These are phyloP conservation scores for Cladosporium austrohemisphaericum DNA, from an alignment of 2,329 filamentous ascomycete species.

Conservation along the genomic window DNA sequence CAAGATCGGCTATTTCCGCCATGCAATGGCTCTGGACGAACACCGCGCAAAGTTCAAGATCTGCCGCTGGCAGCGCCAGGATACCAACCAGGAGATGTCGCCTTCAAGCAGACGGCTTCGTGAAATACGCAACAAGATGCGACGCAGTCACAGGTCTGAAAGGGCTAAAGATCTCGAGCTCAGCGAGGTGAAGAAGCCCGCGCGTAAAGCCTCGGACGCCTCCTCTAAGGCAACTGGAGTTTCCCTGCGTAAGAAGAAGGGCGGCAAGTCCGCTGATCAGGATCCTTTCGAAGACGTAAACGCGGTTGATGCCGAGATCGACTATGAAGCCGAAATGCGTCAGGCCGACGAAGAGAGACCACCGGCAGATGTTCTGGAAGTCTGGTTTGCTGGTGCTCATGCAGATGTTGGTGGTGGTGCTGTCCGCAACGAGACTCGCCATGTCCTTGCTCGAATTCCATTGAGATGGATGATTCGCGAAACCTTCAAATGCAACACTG, in stretches of 20 bases:
- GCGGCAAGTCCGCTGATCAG: too few species aligned
- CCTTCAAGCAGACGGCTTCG: constrained; percentile 2
- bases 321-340: constrained; percentile 17
- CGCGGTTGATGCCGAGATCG: background rate
- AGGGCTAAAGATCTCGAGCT: constrained; percentile 14
- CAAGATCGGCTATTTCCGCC: constrained; percentile 49
- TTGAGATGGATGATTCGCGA: constrained; percentile 49
- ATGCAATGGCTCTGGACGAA: constrained; percentile 69
- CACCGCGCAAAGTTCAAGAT: constrained; percentile 61
- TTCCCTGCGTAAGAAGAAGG: background rate
- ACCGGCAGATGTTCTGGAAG: constrained; percentile 32
- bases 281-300: constrained; percentile 3
- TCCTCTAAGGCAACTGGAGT: background rate
- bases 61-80: constrained; percentile 8
- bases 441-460: constrained; percentile 45
- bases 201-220: background rate
- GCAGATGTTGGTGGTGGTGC: constrained; percentile 46
- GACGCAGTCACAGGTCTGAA: constrained; percentile 12
- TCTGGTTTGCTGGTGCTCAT: constrained; percentile 43
- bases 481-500: constrained; percentile 45
- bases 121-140: constrained; percentile 4
- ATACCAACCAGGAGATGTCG: constrained; percentile 1
- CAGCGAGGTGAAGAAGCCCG: background rate
- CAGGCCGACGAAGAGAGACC: constrained; percentile 25
- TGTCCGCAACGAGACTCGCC: constrained; percentile 39